phyloP scores from a whole-genome alignment of 345 rosid genomes.

The Eucalyptus polyanthemos region DNA sequence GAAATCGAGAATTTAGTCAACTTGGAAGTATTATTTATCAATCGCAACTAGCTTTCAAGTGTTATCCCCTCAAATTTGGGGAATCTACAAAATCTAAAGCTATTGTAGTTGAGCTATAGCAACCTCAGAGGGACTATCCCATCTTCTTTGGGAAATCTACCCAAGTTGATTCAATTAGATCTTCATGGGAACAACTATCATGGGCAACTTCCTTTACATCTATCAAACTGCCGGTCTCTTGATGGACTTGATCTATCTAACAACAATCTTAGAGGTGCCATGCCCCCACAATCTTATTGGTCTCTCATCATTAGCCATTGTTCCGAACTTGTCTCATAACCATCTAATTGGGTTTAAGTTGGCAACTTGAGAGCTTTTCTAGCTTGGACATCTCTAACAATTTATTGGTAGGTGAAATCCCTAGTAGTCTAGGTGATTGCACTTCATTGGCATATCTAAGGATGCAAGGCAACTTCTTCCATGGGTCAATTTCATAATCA shows the following conservation, averaged over 20 bases:
- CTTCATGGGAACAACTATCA: neutral
- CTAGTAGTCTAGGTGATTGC: neutral
- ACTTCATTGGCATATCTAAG: neutral
- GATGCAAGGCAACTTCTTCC: neutral
- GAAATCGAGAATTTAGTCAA: neutral
- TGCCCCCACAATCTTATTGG: neutral
- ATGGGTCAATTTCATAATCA: neutral
- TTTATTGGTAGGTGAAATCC: neutral
- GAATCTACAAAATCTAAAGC: neutral
- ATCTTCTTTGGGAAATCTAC: neutral
- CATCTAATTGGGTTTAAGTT: neutral
- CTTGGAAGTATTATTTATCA: neutral
- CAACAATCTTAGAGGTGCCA: neutral
- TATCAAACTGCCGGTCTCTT: accelerated
- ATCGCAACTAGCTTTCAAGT: neutral
- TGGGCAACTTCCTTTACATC: neutral
- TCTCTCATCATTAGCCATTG: neutral
- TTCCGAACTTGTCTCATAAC: neutral
- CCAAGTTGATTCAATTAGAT: neutral
- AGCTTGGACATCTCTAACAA: neutral
- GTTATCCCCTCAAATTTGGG: neutral
- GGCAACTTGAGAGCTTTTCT: neutral
- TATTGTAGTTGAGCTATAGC: accelerated
- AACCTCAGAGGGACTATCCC: neutral
- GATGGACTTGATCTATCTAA: neutral